These are phyloP conservation scores for Kodamaea fungicola DNA, from an alignment of 1,139 yeast species.

Conservation along the genomic window DNA sequence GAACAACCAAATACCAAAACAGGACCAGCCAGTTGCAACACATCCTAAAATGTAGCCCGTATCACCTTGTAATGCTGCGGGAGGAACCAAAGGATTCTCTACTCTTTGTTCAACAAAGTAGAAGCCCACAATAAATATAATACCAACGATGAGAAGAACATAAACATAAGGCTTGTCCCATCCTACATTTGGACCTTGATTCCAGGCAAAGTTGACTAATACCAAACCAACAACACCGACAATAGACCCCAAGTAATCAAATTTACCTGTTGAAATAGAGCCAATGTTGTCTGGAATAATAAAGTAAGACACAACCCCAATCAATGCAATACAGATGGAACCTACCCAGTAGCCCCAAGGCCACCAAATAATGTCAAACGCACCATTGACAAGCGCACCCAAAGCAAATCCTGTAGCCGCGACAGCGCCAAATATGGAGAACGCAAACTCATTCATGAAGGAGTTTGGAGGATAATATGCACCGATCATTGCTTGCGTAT, in stretches of 20 bases:
- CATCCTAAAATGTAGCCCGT: conserved; percentile 46
- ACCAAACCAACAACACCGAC: conserved; percentile 49
- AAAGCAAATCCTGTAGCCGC: conserved; percentile 57
- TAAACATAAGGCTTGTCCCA: conserved; percentile 52
- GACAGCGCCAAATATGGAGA: conserved; percentile 53
- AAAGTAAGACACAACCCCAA: conserved; percentile 29
- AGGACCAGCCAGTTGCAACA: conserved; percentile 57
- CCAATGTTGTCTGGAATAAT: conserved; percentile 42
- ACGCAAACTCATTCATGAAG: conserved; percentile 33
- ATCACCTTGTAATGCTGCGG: conserved; percentile 36
- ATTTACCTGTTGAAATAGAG: conserved; percentile 18
- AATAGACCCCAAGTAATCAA: conserved; percentile 48
- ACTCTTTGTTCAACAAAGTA: conserved; percentile 32
- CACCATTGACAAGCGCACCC: conserved; percentile 47
- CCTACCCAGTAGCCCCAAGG: conserved; percentile 54
- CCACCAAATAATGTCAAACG: conserved; percentile 48
- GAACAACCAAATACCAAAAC: conserved; percentile 58
- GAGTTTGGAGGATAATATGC: conserved; percentile 45
- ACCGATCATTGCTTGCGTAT: conserved; percentile 54
- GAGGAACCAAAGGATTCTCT: conserved; percentile 46
- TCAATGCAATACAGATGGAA: conserved; percentile 32
- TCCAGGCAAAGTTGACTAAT: conserved; percentile 54
- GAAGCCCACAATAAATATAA: conserved; percentile 33
- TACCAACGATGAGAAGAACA: conserved; percentile 47
- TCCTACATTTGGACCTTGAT: conserved; percentile 60